Base-by-base conservation (phyloP, 495 filamentous ascomycete species). In the Penicillium antarcticum region DNA sequence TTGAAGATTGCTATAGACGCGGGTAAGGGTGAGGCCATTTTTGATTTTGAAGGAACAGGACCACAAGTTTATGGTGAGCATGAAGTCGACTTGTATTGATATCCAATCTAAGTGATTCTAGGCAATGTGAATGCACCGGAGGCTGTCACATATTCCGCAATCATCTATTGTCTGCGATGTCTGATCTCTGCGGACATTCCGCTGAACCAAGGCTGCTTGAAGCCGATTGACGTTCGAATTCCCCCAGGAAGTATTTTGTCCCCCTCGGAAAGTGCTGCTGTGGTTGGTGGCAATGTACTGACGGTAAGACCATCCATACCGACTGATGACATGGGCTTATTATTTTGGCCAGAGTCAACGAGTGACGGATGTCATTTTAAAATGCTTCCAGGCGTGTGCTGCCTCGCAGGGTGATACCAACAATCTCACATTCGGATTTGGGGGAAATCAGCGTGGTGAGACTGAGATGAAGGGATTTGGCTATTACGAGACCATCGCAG, bases 401-500 rank as follows among this genome's bases (percentile, higher is more conserved):
- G 92, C 92, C 12, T 84, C 77, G 40, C 91, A 96, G 61, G 92
- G 92, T 21, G 83, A 87, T 71, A 90, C 85, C 66, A 97, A 97
- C 65, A 95, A 95, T 45, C 58, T 77, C 3, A 72, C 68, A 3
- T 77, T 75, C 42, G 74, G 74, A 29, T 62, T 71, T 33, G 71
- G 68, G 31, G 66, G 68, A 4, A 73, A 71, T 39, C 39, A 60
- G 36, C 51, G 39, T 6, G 60, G 54, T n/a, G 53, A 59, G 42
- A 54, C 41, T 8, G 53, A 62, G 38, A 57, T 19, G 1, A 61
- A 65, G 44, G 90, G 89, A 10, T 96, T 95, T 64, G 91, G 91
- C 11, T 96, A 96, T 75, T 94, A 95, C 71, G 90, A 95, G 71
- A 95, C 91, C 6, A 92, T 95, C 63, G 88, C 89, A 3, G 92